Percentiles rank a stretch among this genome's conserved stretches.
phyloP scores from a whole-genome alignment of 106 monocot genomes.

The Vanilla planifolia region DNA sequence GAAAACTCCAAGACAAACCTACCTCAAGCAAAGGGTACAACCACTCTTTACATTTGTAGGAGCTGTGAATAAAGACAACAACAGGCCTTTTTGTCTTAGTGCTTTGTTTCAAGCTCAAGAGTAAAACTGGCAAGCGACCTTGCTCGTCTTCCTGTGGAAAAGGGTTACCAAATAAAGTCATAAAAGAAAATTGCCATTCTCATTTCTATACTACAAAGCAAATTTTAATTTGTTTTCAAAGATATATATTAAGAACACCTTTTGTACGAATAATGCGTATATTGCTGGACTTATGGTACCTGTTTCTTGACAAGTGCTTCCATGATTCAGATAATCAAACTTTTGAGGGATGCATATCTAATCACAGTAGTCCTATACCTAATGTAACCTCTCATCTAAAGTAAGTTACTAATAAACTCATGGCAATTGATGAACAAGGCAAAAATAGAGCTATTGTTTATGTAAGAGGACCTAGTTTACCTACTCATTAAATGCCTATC shows the following conservation, averaged over 20 bases:
- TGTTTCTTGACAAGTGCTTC: too few species aligned
- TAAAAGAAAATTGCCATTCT: not conserved
- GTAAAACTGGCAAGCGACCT: constrained; percentile 75
- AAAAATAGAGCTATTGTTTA: too few species aligned
- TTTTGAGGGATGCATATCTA: too few species aligned
- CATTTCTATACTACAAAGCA: not conserved
- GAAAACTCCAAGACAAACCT: not conserved
- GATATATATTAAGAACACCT: not conserved
- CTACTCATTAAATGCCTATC: not conserved
- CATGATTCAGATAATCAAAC: too few species aligned
- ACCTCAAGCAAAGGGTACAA: constrained; percentile 91
- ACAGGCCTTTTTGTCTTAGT: constrained; percentile 50
- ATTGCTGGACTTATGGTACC: too few species aligned
- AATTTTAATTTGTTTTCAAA: not conserved
- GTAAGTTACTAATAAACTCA: too few species aligned
- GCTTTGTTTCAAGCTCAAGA: constrained; percentile 57
- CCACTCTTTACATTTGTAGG: constrained; percentile 96
- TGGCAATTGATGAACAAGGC: too few species aligned
- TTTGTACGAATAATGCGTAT: not conserved
- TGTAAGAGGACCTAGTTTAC: not conserved
- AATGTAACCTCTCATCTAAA: too few species aligned
- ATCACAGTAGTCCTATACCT: too few species aligned
- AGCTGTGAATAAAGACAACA: constrained; percentile 86
- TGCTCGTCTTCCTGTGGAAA: constrained; percentile 66
- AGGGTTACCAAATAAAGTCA: not conserved